Evolutionary conservation across 2,329 filamentous ascomycete species (phyloP), one percentile per base, ranked within the genome.

Genomic region (Cladophialophora exuberans): DNA sequence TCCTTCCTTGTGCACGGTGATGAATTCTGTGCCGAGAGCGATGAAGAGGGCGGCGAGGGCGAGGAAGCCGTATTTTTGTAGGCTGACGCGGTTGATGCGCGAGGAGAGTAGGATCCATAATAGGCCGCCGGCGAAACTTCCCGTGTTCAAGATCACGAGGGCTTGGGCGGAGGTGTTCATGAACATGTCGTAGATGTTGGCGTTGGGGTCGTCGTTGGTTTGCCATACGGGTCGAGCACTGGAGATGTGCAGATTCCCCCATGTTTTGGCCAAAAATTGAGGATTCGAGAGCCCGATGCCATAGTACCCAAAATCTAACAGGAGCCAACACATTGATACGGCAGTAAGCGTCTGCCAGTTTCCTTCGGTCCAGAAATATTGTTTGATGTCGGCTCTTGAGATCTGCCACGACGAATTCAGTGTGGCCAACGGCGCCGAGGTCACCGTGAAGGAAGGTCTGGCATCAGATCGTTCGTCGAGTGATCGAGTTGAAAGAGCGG

Each of bases 291-390:
- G 70, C 3, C 77, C 77, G 52, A 83, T 78, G 2, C 80, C 81
- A 56, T 82, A 83, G 59, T 83, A 83, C 11, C 78, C 78, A n/a
- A 83, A 74, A 52, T 84, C 81, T 9, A 83, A 71, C 4, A 81
- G 73, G 28, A 82, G 76, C 80, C 80, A 83, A 17, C 76, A 74
- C 22, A 76, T 66, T 1, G 78, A 73, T 1, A 79, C 80, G n/a
- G 70, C 71, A 10, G 69, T 66, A n/a, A 76, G 61, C 10, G 69
- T 71, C 30, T 68, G 68, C 73, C 73, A 75, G 58, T 75, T 76
- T 2, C 72, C 70, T 45, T 76, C 73, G 0, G 59, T 68, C 70
- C 72, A 73, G 59, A 76, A 74, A 51, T 72, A 76, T 18, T 73
- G 69, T 31, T 66, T 62, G 47, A 75, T 72, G 43, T 75, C 73